Conservation (phyloP, 1,284 basidiomycete species). For the Schizophyllum commune region DNA sequence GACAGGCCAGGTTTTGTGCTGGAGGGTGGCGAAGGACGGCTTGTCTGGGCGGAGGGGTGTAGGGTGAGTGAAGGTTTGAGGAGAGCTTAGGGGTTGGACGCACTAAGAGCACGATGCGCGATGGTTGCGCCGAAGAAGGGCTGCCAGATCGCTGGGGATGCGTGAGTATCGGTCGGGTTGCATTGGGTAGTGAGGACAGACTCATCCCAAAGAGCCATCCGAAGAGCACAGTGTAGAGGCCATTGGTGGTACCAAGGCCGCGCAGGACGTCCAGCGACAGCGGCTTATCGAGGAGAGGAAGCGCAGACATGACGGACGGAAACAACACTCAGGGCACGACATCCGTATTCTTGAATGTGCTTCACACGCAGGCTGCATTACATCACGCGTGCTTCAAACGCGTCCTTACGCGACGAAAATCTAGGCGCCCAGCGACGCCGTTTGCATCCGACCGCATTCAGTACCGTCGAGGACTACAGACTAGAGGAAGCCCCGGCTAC, state of each 20-base stretch:
- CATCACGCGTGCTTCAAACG: too few species aligned
- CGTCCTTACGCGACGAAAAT: too few species aligned
- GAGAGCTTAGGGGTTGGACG: background rate
- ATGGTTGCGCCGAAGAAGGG: constrained; percentile 60
- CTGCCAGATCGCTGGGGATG: constrained; percentile 14
- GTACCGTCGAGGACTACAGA: too few species aligned
- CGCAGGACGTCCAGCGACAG: constrained; percentile 22
- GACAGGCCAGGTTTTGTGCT: constrained; percentile 67
- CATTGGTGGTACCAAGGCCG: constrained; percentile 32
- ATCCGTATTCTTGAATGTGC: too few species aligned
- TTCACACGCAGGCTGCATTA: too few species aligned
- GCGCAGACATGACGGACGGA: too few species aligned
- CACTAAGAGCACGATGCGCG: constrained; percentile 38
- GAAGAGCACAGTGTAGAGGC: constrained; percentile 50
- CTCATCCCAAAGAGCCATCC: constrained; percentile 64
- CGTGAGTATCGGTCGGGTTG: background rate
- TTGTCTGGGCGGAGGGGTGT: constrained; percentile 34
- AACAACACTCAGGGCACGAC: too few species aligned
- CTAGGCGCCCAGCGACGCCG: too few species aligned
- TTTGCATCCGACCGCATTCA: too few species aligned
- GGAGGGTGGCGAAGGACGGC: constrained; percentile 70
- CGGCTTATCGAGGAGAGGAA: background rate
- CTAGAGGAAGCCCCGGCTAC: too few species aligned
- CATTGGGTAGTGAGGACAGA: constrained; percentile 29
- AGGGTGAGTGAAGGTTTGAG: background rate